phyloP scores from a whole-genome alignment of 2,329 filamentous ascomycete species.

The Cercospora sesami region DNA sequence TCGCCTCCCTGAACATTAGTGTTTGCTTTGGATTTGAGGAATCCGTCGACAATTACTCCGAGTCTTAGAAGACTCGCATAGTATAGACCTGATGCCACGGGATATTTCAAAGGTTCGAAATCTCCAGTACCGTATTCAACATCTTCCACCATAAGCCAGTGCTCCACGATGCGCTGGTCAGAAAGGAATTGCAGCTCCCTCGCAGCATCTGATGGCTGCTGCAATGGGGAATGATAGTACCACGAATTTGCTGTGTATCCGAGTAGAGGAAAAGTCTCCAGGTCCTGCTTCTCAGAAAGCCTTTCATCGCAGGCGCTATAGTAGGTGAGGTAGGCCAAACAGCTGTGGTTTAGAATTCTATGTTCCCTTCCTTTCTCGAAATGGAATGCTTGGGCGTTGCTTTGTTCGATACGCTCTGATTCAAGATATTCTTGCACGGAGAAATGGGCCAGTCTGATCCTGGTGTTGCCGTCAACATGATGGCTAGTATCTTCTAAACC shows the following conservation, averaged over 20 bases:
- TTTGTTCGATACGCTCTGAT: conserved; percentile 16
- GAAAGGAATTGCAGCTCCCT: conserved; percentile 4
- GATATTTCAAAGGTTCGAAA: too few species aligned
- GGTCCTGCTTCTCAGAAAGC: background rate
- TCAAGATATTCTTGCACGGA: background rate
- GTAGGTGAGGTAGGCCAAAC: conserved; percentile 18
- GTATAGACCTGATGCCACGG: background rate
- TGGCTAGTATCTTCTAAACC: background rate
- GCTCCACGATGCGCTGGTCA: background rate
- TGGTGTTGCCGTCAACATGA: conserved; percentile 4
- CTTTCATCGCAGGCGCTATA: conserved; percentile 3
- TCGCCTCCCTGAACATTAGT: conserved; percentile 22
- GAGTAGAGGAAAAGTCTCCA: conserved; percentile 20
- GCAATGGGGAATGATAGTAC: conserved; percentile 14
- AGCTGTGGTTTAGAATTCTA: conserved; percentile 18
- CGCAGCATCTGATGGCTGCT: conserved; percentile 6
- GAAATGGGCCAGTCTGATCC: conserved; percentile 10
- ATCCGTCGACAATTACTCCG: background rate
- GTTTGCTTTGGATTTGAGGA: conserved; percentile 10
- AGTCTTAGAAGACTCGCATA: conserved; percentile 1
- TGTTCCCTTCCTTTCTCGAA: conserved; percentile 13
- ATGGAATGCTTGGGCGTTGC: conserved; percentile 9
- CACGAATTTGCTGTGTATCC: conserved; percentile 19
- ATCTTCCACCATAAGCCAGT: background rate
- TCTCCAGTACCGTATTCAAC: background rate